Percentiles rank a stretch among this genome's conserved stretches.
Evolutionary conservation across 257 asterid species (phyloP).

Genomic region (Leptodermis oblonga): DNA sequence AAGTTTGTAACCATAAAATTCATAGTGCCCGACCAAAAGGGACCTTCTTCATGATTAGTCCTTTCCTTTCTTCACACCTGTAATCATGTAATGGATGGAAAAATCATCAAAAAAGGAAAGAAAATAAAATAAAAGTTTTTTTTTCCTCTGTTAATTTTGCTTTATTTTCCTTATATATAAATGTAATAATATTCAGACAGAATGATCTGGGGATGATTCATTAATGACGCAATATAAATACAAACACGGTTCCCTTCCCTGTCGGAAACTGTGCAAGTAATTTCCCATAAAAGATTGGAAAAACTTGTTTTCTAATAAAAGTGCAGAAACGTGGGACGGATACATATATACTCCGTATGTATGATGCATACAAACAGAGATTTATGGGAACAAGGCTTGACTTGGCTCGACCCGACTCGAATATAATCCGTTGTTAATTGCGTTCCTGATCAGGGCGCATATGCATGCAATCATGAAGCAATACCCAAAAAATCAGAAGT

Average conservation of each 20-base stretch:
- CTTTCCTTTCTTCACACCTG: not conserved
- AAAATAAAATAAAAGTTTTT: too few species aligned
- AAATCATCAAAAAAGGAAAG: not conserved
- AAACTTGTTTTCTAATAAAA: not conserved
- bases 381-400: not conserved
- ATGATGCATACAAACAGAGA: not conserved
- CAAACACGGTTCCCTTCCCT: not conserved
- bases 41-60: constrained; percentile 1
- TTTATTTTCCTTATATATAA: not conserved
- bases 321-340: not conserved
- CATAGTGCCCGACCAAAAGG: not conserved
- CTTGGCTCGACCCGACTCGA: not conserved
- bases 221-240: not conserved
- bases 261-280: not conserved
- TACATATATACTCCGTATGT: not conserved
- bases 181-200: not conserved
- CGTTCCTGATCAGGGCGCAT: not conserved
- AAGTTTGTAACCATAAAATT: not conserved
- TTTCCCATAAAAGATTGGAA: too few species aligned
- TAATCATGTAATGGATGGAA: not conserved
- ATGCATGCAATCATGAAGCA: constrained; percentile 4
- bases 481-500: constrained; percentile 8
- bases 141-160: too few species aligned
- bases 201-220: not conserved
- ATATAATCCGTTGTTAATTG: too few species aligned